Evolutionary conservation across 768 basidiomycete species (phyloP).

Genomic region (Suillus spraguei): DNA sequence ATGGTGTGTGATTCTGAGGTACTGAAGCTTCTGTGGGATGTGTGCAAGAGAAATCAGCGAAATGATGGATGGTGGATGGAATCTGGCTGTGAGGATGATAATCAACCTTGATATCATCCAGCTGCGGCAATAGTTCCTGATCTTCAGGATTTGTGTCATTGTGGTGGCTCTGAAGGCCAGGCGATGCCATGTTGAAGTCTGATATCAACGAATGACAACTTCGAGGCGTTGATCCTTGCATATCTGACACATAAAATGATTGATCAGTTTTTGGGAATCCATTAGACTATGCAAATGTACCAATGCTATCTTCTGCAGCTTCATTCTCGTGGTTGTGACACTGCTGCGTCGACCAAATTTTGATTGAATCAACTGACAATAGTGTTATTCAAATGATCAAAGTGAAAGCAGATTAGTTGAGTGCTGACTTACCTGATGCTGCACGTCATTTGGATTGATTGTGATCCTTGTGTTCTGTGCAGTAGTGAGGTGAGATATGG

Average conservation of each 20-base stretch:
- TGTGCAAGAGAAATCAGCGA: slow-evolving; percentile 17
- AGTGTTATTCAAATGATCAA: background rate
- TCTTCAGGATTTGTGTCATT: background rate
- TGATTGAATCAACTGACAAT: background rate
- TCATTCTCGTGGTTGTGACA: background rate
- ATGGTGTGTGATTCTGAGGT: slow-evolving; percentile 24
- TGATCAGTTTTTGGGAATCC: background rate
- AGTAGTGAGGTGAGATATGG: background rate
- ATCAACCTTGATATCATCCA: slow-evolving; percentile 27
- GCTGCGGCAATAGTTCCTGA: background rate
- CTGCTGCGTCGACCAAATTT: background rate
- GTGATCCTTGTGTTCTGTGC: background rate
- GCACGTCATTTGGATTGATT: background rate
- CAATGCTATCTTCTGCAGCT: background rate
- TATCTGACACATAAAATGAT: background rate
- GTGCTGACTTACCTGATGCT: background rate
- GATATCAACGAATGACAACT: background rate
- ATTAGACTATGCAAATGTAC: background rate
- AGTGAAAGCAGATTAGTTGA: background rate
- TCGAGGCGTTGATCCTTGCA: background rate
- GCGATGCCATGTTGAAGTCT: background rate
- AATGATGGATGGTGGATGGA: slow-evolving; percentile 14
- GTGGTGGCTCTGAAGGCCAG: background rate
- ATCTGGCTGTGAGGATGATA: slow-evolving; percentile 25
- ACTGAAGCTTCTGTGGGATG: background rate